Base-by-base conservation (phyloP, 495 filamentous ascomycete species). In the Amphirosellinia nigrospora region DNA sequence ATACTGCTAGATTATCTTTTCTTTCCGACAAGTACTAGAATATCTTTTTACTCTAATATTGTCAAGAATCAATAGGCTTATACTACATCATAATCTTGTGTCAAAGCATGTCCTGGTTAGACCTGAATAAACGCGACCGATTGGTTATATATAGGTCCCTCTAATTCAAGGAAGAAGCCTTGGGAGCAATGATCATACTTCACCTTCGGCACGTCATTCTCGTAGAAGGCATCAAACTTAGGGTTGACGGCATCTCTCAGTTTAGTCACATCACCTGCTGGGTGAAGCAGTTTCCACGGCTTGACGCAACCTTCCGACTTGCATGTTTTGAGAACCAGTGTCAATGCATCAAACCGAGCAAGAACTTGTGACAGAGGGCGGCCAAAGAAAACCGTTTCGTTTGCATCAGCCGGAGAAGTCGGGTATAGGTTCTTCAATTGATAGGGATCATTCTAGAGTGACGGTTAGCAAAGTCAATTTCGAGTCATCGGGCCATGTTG, bases 301-400 rank as follows among this genome's bases (percentile, higher is more conserved):
- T 82, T 60, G 41, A 81, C 79, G 68, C 86, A 88, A 0, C 79
- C 80, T 9, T 45, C 43, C 0, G 79, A 81, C 55, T 82, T 77
- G 77, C 86, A 88, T 15, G 84, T 85, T 64, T 88, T 87, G 6
- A 84, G 73, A 0, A 87, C 83, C 36, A 88, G 70, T 0, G 87
- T 77, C 0, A 87, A 72, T 1, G 82, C 83, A 67, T 88, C 83
- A 0, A 87, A 75, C 4, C 86, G 81, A 16, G 59, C 50, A 0
- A 87, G 75, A 11, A 85, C 80, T 21, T 63, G 60, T 7, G 81
- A 65, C 2, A 82, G 70, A 2, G 41, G 45, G 10, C 46, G 46
- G 4, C 81, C 78, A 36, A 45, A 46, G 41, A 64, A 50, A 28
- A 15, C 15, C 3, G 11, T 26, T 58, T 45, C 45, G 32, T 45